phyloP scores from a whole-genome alignment of 805 yeast genomes.

The Millerozyma acaciae region DNA sequence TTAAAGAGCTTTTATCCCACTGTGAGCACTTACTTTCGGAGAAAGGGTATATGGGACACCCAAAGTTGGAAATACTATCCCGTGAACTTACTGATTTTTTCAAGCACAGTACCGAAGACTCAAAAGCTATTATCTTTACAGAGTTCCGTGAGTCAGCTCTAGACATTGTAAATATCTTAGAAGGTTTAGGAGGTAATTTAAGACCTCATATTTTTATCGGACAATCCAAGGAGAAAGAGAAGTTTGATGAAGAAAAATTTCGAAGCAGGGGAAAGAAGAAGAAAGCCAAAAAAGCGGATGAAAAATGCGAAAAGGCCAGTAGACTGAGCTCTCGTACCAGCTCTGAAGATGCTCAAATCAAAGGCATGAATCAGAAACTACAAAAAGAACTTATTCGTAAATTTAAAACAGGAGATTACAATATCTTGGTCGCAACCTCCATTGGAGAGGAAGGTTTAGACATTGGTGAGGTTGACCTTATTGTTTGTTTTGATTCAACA shows the following conservation, averaged over 20 bases:
- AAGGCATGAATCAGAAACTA: constrained; percentile 86
- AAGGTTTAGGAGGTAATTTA: constrained; percentile 24
- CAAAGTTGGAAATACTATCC: constrained; percentile 60
- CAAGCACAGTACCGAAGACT: constrained; percentile 38
- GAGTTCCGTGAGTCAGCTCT: constrained; percentile 87
- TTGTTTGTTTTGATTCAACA: constrained; percentile 89
- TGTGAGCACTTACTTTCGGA: constrained; percentile 44
- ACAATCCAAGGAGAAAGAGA: constrained; percentile 73
- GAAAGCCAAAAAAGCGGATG: constrained; percentile 14
- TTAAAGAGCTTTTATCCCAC: constrained; percentile 40
- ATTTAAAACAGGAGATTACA: constrained; percentile 70
- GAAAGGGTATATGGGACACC: constrained; percentile 53
- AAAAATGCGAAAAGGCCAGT: constrained; percentile 20
- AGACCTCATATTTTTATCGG: constrained; percentile 90
- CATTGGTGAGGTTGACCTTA: constrained; percentile 95
- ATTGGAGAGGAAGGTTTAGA: constrained; percentile 99
- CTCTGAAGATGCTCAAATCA: constrained; percentile 70
- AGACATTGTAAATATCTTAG: constrained; percentile 71
- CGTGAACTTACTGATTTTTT: constrained; percentile 59
- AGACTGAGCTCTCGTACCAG: constrained; percentile 44
- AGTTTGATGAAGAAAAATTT: constrained; percentile 55
- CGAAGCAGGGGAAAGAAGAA: constrained; percentile 37
- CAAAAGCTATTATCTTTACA: constrained; percentile 82
- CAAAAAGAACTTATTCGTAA: constrained; percentile 76
- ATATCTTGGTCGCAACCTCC: constrained; percentile 89